phyloP scores from a whole-genome alignment of 805 yeast genomes.

The Torulaspora delbrueckii region DNA sequence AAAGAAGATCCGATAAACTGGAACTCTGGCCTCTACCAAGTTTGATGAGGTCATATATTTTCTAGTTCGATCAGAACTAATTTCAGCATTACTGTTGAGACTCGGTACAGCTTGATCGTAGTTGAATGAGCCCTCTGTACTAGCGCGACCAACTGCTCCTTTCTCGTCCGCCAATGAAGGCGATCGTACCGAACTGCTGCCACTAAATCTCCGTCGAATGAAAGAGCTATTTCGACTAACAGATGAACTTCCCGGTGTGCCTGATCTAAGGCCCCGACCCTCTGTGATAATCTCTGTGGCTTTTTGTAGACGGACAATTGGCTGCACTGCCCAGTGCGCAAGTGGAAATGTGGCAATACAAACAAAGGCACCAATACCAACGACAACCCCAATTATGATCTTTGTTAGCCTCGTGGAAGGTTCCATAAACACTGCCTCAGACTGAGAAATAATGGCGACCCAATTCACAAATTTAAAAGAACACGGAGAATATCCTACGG shows the following conservation, averaged over 20 bases:
- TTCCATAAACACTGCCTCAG: slow-evolving; percentile 49
- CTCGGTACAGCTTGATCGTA: slow-evolving; percentile 9
- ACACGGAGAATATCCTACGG: slow-evolving; percentile 53
- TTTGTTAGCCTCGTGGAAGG: slow-evolving; percentile 60
- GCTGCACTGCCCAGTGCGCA: slow-evolving; percentile 79
- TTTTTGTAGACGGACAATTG: slow-evolving; percentile 70
- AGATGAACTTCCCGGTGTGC: slow-evolving; percentile 20
- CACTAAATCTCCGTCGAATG: slow-evolving; percentile 11
- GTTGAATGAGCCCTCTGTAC: slow-evolving; percentile 14
- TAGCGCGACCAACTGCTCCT: slow-evolving; percentile 6
- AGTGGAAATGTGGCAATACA: slow-evolving; percentile 73
- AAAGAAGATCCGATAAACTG: slow-evolving; percentile 48
- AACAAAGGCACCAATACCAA: slow-evolving; percentile 72
- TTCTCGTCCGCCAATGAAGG: slow-evolving; percentile 9
- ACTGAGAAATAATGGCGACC: slow-evolving; percentile 72
- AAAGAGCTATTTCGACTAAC: slow-evolving; percentile 24
- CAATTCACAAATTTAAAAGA: slow-evolving; percentile 47
- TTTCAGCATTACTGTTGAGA: slow-evolving; percentile 14
- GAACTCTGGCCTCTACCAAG: slow-evolving; percentile 40
- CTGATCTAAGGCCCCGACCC: slow-evolving; percentile 38
- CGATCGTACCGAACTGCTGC: slow-evolving; percentile 10
- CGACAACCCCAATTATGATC: slow-evolving; percentile 70
- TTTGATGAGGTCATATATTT: slow-evolving; percentile 33
- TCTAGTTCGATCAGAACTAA: slow-evolving; percentile 17
- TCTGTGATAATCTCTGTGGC: slow-evolving; percentile 62